Percentiles rank a stretch among this genome's conserved stretches.
Evolutionary conservation across 495 filamentous ascomycete species (phyloP).

Genomic region (Durotheca rogersii): DNA sequence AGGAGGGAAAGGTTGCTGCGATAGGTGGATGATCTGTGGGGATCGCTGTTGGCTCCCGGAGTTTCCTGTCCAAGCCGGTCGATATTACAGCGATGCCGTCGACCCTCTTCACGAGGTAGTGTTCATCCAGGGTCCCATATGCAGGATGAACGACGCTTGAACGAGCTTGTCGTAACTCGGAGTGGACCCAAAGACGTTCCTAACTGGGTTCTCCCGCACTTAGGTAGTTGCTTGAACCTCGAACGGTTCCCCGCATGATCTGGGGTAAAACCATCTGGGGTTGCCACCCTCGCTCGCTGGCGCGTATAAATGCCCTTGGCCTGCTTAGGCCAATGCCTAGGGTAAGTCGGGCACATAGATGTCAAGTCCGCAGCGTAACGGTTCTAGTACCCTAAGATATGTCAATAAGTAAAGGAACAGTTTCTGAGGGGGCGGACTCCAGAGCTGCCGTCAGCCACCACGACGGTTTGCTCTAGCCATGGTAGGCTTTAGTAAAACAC

Average conservation of each 20-base stretch:
- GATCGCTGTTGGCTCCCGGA: conserved; percentile 7
- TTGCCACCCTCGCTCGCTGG: background rate
- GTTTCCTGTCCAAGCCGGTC: conserved; percentile 17
- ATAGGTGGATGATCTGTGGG: conserved; percentile 33
- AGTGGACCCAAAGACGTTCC: background rate
- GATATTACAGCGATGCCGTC: conserved; percentile 10
- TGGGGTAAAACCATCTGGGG: conserved; percentile 1
- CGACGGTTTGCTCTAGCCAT: no score
- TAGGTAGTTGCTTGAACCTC: background rate
- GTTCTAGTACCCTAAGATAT: no score
- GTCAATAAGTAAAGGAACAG: no score
- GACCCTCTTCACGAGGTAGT: background rate
- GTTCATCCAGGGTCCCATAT: background rate
- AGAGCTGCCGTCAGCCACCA: no score
- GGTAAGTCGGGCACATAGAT: background rate
- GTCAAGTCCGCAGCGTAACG: no score
- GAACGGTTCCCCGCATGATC: conserved; percentile 16
- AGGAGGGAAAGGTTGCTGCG: conserved; percentile 7
- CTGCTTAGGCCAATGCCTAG: conserved; percentile 6
- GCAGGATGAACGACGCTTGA: conserved; percentile 2
- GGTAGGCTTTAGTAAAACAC: no score
- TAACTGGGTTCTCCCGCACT: conserved; percentile 6
- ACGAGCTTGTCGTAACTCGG: background rate
- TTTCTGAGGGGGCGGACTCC: no score
- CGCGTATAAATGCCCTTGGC: background rate